Base-by-base conservation (phyloP, 495 filamentous ascomycete species). In the Aspergillus panamensis region DNA sequence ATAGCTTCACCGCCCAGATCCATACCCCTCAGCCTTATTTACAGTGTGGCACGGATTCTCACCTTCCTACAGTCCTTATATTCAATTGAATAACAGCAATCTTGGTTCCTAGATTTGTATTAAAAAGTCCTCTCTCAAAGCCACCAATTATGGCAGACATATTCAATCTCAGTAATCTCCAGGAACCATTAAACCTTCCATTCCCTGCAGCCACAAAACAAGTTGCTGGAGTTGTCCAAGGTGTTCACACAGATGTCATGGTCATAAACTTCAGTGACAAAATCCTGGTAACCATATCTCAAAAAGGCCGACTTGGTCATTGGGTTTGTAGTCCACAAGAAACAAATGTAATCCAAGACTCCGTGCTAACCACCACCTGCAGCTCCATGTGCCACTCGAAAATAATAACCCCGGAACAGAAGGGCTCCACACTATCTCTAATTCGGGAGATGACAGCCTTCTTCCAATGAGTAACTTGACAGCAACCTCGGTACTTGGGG, bases 341-440 rank as follows among this genome's bases (percentile, higher is more conserved):
- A 47, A 52, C 5, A 10, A 10, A 35, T 48, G 12, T 31, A 8
- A 4, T 45, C 42, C 16, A 49, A 44, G 16, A 54, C 59, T 19
- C 53, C 32, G 56, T 48, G 65, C 66, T 70, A 55, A 70, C 49
- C n/a, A 6, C 49, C 29, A 8, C 20, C 29, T 51, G 35, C 56
- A 97, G 92, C 80, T 96, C 35, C 92, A 96, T 77, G 90, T 97
- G 17, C 89, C 91, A 4, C 82, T 97, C 40, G 85, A 84, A 50
- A 83, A 84, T 30, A 72, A 81, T 9, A 90, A 85, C 45, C 80
- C 85, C 21, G 75, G 74, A n/a, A 79, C 76, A 45, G 73, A 77
- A 35, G 76, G 76, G 33, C 68, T 69, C 51, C 76, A 79, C 55
- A 77, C 68, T 6, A 62, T 77, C 37, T 57, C 73, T 14, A 73